phyloP scores from a whole-genome alignment of 352 stramenopile species.

The Phytophthora cajani region DNA sequence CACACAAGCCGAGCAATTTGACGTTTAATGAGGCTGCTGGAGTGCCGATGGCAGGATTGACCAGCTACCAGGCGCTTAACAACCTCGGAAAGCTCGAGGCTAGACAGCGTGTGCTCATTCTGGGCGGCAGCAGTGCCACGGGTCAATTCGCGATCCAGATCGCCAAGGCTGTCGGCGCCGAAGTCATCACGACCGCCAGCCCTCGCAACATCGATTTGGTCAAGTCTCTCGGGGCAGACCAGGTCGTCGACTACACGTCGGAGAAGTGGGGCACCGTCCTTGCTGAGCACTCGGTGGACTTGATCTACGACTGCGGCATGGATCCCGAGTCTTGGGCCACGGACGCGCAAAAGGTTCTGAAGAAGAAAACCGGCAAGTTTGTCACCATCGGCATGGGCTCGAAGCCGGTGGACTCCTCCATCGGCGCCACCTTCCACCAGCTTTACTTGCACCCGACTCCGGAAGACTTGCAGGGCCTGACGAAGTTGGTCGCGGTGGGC shows the following conservation, averaged over 20 bases:
- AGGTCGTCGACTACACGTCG: conserved; percentile 53
- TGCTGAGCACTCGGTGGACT: conserved; percentile 34
- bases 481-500: conserved; percentile 33
- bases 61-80: conserved; percentile 43
- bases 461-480: conserved; percentile 19
- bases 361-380: conserved; percentile 33
- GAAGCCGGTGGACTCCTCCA: conserved; percentile 33
- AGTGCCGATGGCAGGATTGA: conserved; percentile 37
- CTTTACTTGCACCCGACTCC: conserved; percentile 15
- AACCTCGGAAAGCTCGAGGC: conserved; percentile 25
- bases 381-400: conserved; percentile 32
- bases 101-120: conserved; percentile 44
- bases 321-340: conserved; percentile 29
- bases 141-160: conserved; percentile 64
- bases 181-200: conserved; percentile 47
- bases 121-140: conserved; percentile 57
- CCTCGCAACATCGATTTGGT: conserved; percentile 44
- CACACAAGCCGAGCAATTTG: conserved; percentile 48
- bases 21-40: conserved; percentile 45
- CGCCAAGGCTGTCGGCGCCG: conserved; percentile 38
- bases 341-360: conserved; percentile 34
- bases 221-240: conserved; percentile 46
- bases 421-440: conserved; percentile 26
- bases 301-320: conserved; percentile 41
- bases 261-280: conserved; percentile 47